Evolutionary conservation across 192 early-diverging fungal species (phyloP), one percentile per base, ranked within the genome.

Genomic region (Podila horticola): DNA sequence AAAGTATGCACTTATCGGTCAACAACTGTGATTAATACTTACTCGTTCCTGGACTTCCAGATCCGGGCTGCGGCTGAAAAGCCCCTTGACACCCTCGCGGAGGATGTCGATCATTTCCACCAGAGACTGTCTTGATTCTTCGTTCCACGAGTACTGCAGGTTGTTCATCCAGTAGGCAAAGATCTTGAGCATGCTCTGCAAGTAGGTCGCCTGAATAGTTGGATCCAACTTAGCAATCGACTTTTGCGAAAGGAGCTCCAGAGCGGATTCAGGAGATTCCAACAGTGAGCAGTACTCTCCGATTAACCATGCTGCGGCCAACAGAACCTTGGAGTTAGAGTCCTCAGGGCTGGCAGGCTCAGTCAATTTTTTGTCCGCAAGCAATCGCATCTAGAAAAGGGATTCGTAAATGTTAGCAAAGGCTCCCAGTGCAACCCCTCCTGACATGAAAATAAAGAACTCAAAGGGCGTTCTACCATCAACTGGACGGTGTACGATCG

Each of bases 291-390:
- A 92, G 73, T 95, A 99, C 79, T 98, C 98, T 59, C 97, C 96
- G 49, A 91, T 85, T 31, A 98, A 91, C 91, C 95, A 99, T 10
- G 96, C 95, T 8, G 98, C 96, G 33, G 93, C 96, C 38, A 90
- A 89, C 20, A 99, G 70, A 0, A 97, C 92, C 62, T 88, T 86
- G 17, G 90, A 84, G 61, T 94, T 93, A 15, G 92, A 91, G 36
- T 89, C 88, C 49, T 88, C 82, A 22, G 85, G 82, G 34, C 74
- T 85, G 11, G 86, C 83, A 31, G 90, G 88, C 45, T 92, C 88
- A 30, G 93, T 82, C 63, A 95, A 82, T 30, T 66, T 69, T 2
- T 74, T 67, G 74, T 97, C 94, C 9, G 88, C 82, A 7, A 98
- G 77, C 55, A 98, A 72, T 8, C 87, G 87, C 66, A 86, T 89